phyloP scores from a whole-genome alignment of 2,329 filamentous ascomycete genomes.

The Ophiocordyceps unilateralis region DNA sequence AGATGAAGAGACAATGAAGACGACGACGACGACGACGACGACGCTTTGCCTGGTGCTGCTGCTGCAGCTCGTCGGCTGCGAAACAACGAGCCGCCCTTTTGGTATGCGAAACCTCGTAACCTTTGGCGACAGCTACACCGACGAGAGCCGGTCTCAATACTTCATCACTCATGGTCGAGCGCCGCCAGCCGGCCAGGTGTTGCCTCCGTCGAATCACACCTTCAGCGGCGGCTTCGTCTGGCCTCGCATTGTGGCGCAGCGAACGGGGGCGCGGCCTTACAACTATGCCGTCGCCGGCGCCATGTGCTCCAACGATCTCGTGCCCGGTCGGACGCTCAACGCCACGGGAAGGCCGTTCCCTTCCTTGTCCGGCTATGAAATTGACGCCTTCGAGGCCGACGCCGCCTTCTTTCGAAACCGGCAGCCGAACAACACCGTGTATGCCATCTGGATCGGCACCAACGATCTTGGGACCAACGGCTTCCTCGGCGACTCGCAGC shows the following conservation, averaged over 20 bases:
- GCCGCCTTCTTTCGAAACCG: constrained; percentile 23
- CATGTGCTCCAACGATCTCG: constrained; percentile 53
- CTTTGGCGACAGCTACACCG: constrained; percentile 64
- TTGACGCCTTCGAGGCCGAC: constrained; percentile 39
- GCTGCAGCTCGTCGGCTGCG: not conserved
- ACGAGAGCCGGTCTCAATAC: constrained; percentile 50
- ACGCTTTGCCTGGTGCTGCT: not conserved
- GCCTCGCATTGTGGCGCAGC: constrained; percentile 47
- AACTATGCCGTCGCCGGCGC: constrained; percentile 61
- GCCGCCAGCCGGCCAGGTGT: constrained; percentile 41
- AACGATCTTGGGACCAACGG: constrained; percentile 55
- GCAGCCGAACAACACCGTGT: constrained; percentile 44
- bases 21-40: not conserved
- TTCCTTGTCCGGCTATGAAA: constrained; percentile 42
- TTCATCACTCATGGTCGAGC: constrained; percentile 41
- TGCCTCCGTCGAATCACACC: constrained; percentile 30
- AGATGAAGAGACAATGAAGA: not conserved
- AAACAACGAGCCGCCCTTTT: not conserved
- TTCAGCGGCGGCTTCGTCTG: constrained; percentile 50
- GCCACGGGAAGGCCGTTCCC: constrained; percentile 39
- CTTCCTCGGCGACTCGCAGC: constrained; percentile 49
- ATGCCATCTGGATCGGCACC: constrained; percentile 65
- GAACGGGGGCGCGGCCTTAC: constrained; percentile 36
- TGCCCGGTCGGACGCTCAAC: constrained; percentile 30
- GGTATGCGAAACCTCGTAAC: constrained; percentile 41